Conservation (phyloP, 2,329 filamentous ascomycete species). For the Harringtonia lauricola region DNA sequence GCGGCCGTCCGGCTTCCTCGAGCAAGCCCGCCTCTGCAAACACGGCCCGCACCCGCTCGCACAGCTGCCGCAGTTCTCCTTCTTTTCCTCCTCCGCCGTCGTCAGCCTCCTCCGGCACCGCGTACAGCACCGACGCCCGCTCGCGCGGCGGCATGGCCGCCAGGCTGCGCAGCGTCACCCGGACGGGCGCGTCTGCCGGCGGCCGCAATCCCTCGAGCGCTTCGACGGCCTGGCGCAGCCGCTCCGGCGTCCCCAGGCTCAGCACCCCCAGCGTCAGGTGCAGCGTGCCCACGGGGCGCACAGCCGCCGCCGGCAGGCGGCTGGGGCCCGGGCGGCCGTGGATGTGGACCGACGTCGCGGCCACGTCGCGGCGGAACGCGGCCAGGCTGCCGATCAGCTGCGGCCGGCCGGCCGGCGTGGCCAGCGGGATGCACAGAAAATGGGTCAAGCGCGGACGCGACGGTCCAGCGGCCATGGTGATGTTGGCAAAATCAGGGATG, state of each 20-base stretch:
- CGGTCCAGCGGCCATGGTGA: neutral
- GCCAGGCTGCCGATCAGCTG: conserved; percentile 55
- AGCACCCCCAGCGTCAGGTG: conserved; percentile 85
- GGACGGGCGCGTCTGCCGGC: neutral
- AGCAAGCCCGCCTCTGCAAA: conserved; percentile 55
- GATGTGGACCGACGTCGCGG: conserved; percentile 18
- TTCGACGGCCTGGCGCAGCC: conserved; percentile 28
- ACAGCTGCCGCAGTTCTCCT: conserved; percentile 43
- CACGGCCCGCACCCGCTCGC: conserved; percentile 35
- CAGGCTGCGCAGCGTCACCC: conserved; percentile 42
- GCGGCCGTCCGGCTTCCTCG: conserved; percentile 43
- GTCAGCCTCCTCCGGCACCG: conserved; percentile 49
- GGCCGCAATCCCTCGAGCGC: conserved; percentile 28
- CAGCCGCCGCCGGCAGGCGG: conserved; percentile 52
- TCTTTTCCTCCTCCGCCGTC: conserved; percentile 30
- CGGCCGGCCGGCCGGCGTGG: conserved; percentile 44
- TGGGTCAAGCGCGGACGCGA: conserved; percentile 39
- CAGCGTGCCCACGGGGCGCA: conserved; percentile 68
- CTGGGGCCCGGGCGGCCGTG: neutral
- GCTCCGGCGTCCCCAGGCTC: conserved; percentile 44
- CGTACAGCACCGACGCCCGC: conserved; percentile 52
- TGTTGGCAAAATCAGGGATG: neutral
- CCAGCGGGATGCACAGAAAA: conserved; percentile 66
- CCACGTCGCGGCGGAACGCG: conserved; percentile 50
- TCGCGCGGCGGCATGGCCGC: conserved; percentile 47